phyloP scores from a whole-genome alignment of 495 filamentous ascomycete species.

The Penicillium manginii region DNA sequence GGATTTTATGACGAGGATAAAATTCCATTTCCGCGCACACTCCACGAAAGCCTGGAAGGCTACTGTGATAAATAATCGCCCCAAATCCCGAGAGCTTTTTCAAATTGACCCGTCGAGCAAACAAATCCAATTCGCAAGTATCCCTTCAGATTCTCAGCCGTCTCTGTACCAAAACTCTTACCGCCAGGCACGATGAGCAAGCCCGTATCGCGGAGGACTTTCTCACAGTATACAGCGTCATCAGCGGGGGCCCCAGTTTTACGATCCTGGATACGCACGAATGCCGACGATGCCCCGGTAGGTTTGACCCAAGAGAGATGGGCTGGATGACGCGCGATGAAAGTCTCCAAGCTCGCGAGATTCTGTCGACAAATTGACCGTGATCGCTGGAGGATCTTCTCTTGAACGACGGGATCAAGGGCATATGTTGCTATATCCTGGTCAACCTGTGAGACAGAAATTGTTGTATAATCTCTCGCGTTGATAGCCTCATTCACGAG shows the following conservation, averaged over 20 bases:
- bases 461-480: conserved; percentile 77
- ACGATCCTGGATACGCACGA: conserved; percentile 60
- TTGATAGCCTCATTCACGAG: conserved; percentile 61
- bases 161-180: conserved; percentile 63
- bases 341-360: conserved; percentile 60
- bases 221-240: conserved; percentile 66
- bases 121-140: conserved; percentile 76
- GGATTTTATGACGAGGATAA: too few species aligned
- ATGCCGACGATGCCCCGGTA: conserved; percentile 73
- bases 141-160: conserved; percentile 65
- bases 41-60: too few species aligned
- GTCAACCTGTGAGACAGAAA: conserved; percentile 76
- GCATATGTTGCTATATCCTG: conserved; percentile 74
- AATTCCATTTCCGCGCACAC: too few species aligned
- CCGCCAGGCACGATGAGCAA: conserved; percentile 73
- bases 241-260: conserved; percentile 61
- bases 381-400: conserved; percentile 61
- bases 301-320: conserved; percentile 69
- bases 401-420: conserved; percentile 57
- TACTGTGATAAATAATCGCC: conserved; percentile 5
- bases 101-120: conserved; percentile 53
- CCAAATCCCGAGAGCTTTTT: conserved; percentile 33
- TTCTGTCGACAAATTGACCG: conserved; percentile 69
- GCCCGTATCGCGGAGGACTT: conserved; percentile 63
- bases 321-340: conserved; percentile 59